These are phyloP conservation scores for Isoetes taiwanensis DNA, from an alignment of 75 land plant species.

Conservation along the genomic window DNA sequence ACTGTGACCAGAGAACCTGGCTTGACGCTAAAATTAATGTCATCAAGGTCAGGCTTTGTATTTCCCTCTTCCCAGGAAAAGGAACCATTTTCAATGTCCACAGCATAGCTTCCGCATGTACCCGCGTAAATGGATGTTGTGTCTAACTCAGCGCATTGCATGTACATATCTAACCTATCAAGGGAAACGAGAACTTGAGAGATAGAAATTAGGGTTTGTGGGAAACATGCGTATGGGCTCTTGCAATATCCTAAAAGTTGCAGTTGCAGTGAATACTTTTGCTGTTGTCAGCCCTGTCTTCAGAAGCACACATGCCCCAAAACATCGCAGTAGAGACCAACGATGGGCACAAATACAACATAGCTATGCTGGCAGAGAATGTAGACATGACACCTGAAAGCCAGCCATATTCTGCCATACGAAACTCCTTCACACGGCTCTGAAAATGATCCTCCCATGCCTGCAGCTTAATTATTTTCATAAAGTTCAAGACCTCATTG, in stretches of 20 bases:
- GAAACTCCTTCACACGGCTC: constrained; percentile 32
- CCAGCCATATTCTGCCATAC: constrained; percentile 52
- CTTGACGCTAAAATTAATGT: constrained; percentile 14
- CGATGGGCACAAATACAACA: constrained; percentile 37
- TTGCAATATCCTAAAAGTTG: constrained; percentile 23
- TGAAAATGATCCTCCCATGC: constrained; percentile 91
- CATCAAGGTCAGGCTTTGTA: constrained; percentile 9
- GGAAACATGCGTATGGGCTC: constrained; percentile 26
- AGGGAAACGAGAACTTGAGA: constrained; percentile 12
- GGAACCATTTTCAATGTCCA: constrained; percentile 9
- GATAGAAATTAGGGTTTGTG: constrained; percentile 14
- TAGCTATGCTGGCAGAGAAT: constrained; percentile 42
- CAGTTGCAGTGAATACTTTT: constrained; percentile 18
- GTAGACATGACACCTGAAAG: constrained; percentile 38
- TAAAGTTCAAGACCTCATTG: constrained; percentile 73
- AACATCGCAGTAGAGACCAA: constrained; percentile 11
- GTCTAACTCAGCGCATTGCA: constrained; percentile 22
- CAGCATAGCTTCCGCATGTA: constrained; percentile 13
- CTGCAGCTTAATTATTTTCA: constrained; percentile 92
- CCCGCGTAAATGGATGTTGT: constrained; percentile 6
- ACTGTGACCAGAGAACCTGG: constrained; percentile 19
- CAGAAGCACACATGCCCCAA: constrained; percentile 8
- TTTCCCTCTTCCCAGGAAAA: constrained; percentile 21
- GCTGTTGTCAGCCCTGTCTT: constrained; percentile 14
- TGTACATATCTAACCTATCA: constrained; percentile 15